These are phyloP conservation scores for Forsythia suspensa DNA, from an alignment of 257 asterid genomes.

Conservation along the genomic window DNA sequence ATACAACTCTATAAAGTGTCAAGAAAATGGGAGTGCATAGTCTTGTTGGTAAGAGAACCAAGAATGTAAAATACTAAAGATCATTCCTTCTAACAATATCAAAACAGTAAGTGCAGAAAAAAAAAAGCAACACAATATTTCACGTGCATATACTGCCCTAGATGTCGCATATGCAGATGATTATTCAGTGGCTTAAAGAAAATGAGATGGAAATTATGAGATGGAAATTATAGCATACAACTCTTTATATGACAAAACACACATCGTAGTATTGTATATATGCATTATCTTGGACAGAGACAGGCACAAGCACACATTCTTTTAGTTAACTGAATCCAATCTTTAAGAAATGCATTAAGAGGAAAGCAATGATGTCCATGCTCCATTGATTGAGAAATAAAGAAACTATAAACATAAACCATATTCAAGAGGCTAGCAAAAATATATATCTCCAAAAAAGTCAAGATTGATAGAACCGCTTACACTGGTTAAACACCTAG, in stretches of 20 bases:
- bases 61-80: background rate
- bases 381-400: background rate
- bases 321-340: background rate
- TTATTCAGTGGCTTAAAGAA: background rate
- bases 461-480: background rate
- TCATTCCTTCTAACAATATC: background rate
- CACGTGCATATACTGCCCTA: background rate
- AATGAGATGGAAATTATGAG: background rate
- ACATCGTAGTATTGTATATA: conserved; percentile 3
- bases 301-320: background rate
- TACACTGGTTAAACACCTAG: background rate
- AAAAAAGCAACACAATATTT: background rate
- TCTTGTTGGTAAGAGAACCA: background rate
- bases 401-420: background rate
- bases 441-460: background rate
- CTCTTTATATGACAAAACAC: background rate
- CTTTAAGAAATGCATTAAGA: background rate
- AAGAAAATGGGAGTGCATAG: background rate
- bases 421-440: background rate
- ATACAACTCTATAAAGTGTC: too few relatives aligned
- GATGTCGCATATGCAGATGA: background rate
- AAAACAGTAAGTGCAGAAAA: background rate
- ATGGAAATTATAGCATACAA: background rate
- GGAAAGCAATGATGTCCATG: background rate
- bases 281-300: conserved; percentile 3